These are phyloP conservation scores for Amylocystis lapponica DNA, from an alignment of 768 basidiomycete genomes.

Conservation along the genomic window DNA sequence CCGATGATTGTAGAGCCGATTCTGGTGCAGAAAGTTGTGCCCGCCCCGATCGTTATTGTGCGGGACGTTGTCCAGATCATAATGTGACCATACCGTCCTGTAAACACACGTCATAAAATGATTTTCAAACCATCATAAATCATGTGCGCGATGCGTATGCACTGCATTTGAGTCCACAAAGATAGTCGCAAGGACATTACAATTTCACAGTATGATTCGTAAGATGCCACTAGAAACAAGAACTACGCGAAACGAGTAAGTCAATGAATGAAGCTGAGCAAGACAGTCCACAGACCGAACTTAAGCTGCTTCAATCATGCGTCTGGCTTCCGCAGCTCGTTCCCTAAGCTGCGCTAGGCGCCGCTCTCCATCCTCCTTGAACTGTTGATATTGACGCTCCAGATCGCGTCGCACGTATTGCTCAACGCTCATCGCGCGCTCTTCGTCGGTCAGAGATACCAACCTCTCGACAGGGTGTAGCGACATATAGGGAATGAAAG, in stretches of 20 bases:
- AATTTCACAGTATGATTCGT: no score
- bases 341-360: slow-evolving; percentile 44
- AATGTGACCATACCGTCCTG: no score
- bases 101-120: no score
- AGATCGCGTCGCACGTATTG: slow-evolving; percentile 81
- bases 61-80: no score
- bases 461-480: slow-evolving; percentile 19
- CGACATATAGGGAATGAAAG: slow-evolving; percentile 20
- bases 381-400: slow-evolving; percentile 55
- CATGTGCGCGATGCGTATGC: no score
- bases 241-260: background rate
- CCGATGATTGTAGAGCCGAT: no score
- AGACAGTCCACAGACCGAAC: background rate
- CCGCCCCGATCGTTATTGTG: no score
- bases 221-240: background rate
- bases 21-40: no score
- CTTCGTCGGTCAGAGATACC: slow-evolving; percentile 48
- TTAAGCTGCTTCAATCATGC: slow-evolving; percentile 26
- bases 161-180: no score
- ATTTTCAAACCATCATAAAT: no score
- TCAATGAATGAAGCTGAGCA: background rate
- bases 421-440: slow-evolving; percentile 76
- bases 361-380: slow-evolving; percentile 45
- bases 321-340: slow-evolving; percentile 32
- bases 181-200: no score